Evolutionary conservation across 2,329 filamentous ascomycete genomes (phyloP).

Genomic region (Chlorencoelia australis): DNA sequence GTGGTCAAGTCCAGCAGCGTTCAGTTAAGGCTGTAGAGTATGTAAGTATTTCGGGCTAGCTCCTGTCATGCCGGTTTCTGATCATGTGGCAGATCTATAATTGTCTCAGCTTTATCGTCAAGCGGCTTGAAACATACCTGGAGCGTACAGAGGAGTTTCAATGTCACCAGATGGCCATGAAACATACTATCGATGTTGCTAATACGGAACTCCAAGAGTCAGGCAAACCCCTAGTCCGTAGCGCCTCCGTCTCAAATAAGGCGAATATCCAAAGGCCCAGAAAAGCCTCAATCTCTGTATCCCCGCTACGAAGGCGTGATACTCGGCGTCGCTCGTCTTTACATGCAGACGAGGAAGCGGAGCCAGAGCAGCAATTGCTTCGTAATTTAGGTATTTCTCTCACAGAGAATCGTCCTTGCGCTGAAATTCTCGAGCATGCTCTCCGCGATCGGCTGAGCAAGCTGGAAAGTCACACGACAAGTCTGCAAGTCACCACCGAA

Average conservation of each 20-base stretch:
- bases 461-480: slow-evolving; percentile 34
- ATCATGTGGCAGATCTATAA: slow-evolving; percentile 35
- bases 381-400: slow-evolving; percentile 36
- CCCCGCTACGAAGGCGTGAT: slow-evolving; percentile 21
- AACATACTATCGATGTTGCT: slow-evolving; percentile 34
- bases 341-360: slow-evolving; percentile 31
- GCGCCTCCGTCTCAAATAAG: slow-evolving; percentile 2
- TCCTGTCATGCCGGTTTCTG: not conserved
- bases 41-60: slow-evolving; percentile 29
- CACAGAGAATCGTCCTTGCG: slow-evolving; percentile 22
- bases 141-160: slow-evolving; percentile 35
- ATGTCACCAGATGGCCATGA: slow-evolving; percentile 34
- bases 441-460: slow-evolving; percentile 33
- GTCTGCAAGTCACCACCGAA: slow-evolving; percentile 43
- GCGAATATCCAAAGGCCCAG: slow-evolving; percentile 13
- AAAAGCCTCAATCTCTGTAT: slow-evolving; percentile 12
- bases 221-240: slow-evolving; percentile 2
- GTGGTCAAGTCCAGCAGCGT: slow-evolving; percentile 34
- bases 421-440: slow-evolving; percentile 20
- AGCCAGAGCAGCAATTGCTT: slow-evolving; percentile 34
- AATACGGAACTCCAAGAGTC: slow-evolving; percentile 35
- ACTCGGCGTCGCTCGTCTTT: slow-evolving; percentile 20
- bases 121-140: slow-evolving; percentile 35
- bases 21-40: slow-evolving; percentile 41
- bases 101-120: slow-evolving; percentile 41